phyloP scores from a whole-genome alignment of 2,329 filamentous ascomycete species.

The Colletotrichum sansevieriae region DNA sequence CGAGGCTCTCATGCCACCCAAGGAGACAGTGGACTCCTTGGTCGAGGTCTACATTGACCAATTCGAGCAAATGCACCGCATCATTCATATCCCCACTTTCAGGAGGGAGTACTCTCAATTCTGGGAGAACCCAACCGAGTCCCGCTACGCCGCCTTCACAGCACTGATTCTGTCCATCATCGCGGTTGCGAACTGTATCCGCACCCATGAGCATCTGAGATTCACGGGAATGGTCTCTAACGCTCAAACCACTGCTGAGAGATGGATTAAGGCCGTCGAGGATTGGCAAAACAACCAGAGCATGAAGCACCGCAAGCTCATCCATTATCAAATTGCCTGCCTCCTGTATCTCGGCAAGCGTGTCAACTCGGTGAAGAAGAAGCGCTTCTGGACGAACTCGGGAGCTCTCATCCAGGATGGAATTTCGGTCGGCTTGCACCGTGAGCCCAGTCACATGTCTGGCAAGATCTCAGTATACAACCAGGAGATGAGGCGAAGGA shows the following conservation, averaged over 20 bases:
- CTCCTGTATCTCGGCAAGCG: slow-evolving; percentile 72
- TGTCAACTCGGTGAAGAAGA: slow-evolving; percentile 74
- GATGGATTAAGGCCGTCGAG: slow-evolving; percentile 69
- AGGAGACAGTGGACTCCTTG: slow-evolving; percentile 62
- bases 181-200: slow-evolving; percentile 69
- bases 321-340: slow-evolving; percentile 72
- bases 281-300: slow-evolving; percentile 68
- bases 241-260: slow-evolving; percentile 66
- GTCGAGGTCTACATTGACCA: slow-evolving; percentile 66
- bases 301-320: slow-evolving; percentile 71
- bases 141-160: slow-evolving; percentile 66
- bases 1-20: slow-evolving; percentile 63
- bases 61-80: slow-evolving; percentile 68
- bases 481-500: slow-evolving; percentile 71
- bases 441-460: slow-evolving; percentile 68
- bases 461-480: slow-evolving; percentile 70
- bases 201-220: slow-evolving; percentile 64
- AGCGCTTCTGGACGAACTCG: slow-evolving; percentile 71
- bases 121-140: slow-evolving; percentile 61
- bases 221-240: slow-evolving; percentile 71
- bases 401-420: slow-evolving; percentile 69
- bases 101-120: slow-evolving; percentile 67
- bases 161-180: slow-evolving; percentile 71
- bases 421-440: slow-evolving; percentile 70
- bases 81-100: slow-evolving; percentile 72